Base-by-base conservation (phyloP, 2,329 filamentous ascomycete genomes). In the Meredithiella fracta region DNA sequence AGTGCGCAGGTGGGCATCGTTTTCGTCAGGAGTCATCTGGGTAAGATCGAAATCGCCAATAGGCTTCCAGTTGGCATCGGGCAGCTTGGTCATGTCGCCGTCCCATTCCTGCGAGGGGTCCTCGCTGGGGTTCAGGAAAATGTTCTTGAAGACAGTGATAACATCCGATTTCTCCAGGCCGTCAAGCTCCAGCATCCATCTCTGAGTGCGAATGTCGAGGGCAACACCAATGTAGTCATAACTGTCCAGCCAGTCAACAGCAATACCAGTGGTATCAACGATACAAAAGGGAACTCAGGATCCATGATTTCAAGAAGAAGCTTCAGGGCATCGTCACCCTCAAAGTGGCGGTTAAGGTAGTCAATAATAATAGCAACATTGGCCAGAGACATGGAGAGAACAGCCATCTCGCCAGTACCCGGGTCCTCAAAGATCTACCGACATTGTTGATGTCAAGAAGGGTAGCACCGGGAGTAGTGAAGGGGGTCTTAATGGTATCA, bases 281-380 rank as follows among this genome's bases (percentile, higher is more conserved):
- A 71, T 65, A 3, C 64, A 63, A 3, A 53, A 34, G 5, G 66
- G 44, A 70, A 67, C 8, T 59, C 60, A 2, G 40, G 25, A 47
- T 70, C 64, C 7, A 71, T 59, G 17, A 57, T 58, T 22, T 67
- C 58, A 3, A 73, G 60, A 14, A 69, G 61, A n/a, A 58, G 51
- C 3, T 63, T 58, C 1, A 62, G 53, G 23, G 63, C 61, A 3
- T 62, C 60, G 22, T 57, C 20, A 34, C 56, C 23, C 58, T 50
- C 7, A 60, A 59, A 17, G 55, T 57, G 34, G 53, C 52, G 26
- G 49, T 23, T 52, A 3, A 65, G 53, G 20, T 59, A 54, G 53
- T 68, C 64, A 9, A 69, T 63, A 5, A 68, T 63, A 3, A 64
- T 63, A 22, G 65, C 67, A 3, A 69, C 62, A 55, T 73, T 73